These are phyloP conservation scores for Geranium incanum DNA, from an alignment of 441 rosid genomes.

Conservation along the genomic window DNA sequence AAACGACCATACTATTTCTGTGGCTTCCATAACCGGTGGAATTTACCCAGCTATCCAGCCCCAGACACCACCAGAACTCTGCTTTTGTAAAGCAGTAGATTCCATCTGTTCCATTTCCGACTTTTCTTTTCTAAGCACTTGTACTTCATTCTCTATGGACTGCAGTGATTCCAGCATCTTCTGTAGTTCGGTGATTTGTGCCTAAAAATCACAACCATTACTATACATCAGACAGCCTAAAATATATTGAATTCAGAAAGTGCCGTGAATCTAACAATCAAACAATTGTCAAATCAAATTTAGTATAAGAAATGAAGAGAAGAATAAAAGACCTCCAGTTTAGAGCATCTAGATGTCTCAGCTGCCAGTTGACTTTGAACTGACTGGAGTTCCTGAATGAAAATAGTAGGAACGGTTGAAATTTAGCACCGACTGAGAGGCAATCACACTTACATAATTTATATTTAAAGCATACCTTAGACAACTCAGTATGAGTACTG, in stretches of 20 bases:
- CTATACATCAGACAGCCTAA: background rate
- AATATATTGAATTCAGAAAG: background rate
- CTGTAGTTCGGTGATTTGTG: constrained; percentile 80
- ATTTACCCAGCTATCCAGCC: constrained; percentile 51
- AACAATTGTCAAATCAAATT: background rate
- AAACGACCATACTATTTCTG: background rate
- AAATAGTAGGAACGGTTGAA: constrained; percentile 14
- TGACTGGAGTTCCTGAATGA: constrained; percentile 35
- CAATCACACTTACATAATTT: background rate
- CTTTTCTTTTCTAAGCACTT: constrained; percentile 68
- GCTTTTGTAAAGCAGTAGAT: constrained; percentile 42
- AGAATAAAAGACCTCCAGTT: constrained; percentile 56
- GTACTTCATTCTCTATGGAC: constrained; percentile 69
- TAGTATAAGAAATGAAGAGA: background rate
- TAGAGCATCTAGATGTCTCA: constrained; percentile 97
- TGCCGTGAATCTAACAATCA: background rate
- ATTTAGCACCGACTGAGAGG: constrained; percentile 9
- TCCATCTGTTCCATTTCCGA: constrained; percentile 58
- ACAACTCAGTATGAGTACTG: constrained; percentile 44
- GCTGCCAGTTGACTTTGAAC: constrained; percentile 79
- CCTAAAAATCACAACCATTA: constrained; percentile 38
- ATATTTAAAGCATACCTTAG: constrained; percentile 16
- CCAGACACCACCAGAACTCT: constrained; percentile 79
- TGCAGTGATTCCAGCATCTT: constrained; percentile 69
- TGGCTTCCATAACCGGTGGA: background rate